Percentiles rank a stretch among this genome's conserved stretches.
Conservation (phyloP, 192 early-diverging fungal genomes). For the Helicostylum pulchrum region DNA sequence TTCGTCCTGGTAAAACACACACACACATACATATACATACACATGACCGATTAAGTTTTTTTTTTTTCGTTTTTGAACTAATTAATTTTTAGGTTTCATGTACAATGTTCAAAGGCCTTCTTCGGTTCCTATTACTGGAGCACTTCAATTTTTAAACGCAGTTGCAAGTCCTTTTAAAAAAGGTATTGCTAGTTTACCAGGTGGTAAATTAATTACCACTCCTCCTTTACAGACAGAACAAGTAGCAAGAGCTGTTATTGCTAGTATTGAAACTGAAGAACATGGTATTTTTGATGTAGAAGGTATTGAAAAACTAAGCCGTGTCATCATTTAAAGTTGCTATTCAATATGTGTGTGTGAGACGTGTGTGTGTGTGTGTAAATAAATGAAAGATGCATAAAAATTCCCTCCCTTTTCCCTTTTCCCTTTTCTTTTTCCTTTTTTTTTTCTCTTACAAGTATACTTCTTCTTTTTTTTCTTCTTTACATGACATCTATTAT, state of each 20-base stretch:
- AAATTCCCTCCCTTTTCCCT: too few species aligned
- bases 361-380: too few species aligned
- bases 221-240: constrained; percentile 43
- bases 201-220: constrained; percentile 44
- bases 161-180: constrained; percentile 34
- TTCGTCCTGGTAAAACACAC: constrained; percentile 47
- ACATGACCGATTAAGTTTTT: background rate
- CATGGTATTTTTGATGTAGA: constrained; percentile 45
- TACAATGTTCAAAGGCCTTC: constrained; percentile 56
- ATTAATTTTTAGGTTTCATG: constrained; percentile 48
- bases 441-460: too few species aligned
- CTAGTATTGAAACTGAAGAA: constrained; percentile 33
- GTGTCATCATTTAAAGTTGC: background rate
- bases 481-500: too few species aligned
- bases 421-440: too few species aligned
- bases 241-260: constrained; percentile 44
- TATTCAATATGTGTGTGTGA: too few species aligned
- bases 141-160: constrained; percentile 44
- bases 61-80: background rate
- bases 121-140: constrained; percentile 56
- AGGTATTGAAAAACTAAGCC: constrained; percentile 38
- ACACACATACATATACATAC: background rate
- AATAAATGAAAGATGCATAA: too few species aligned
- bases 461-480: too few species aligned
- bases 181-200: constrained; percentile 41